Base-by-base conservation (phyloP, 306 rosid species). In the Dryas drummondii region DNA sequence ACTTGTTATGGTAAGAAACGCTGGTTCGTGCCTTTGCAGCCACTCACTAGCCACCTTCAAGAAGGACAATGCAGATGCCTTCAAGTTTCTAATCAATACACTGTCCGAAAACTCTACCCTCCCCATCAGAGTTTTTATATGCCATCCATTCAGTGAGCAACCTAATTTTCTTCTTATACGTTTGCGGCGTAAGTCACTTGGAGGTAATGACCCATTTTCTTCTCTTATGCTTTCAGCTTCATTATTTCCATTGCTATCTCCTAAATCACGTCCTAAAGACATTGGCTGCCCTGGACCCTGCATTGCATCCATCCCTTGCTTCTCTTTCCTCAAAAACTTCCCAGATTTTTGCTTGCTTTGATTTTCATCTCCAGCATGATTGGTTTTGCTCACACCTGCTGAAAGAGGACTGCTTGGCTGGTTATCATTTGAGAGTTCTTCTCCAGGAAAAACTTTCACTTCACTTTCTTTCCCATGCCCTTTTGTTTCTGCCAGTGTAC, bases 391-490 rank as follows among this genome's bases (percentile, higher is more conserved):
- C 19, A 64, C 70, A 69, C 66, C 70, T 75, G 74, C 87, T 9
- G 82, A 82, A 78, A 51, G 50, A 63, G 82, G 68, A 76, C 79
- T 75, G 37, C 77, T 55, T 11, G 78, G 85, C 48, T 81, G 86
- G 50, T 76, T 82, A 2, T 81, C 85, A 65, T 83, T 78, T 4
- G 81, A 79, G 16, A 86, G 70, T 72, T 80, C 96, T 64, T 90
- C 99, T 26, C 93, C 86, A 7, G 84, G 90, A 68, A 80, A 87
- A 57, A 79, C 89, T 80, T 92, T 92, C 54, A 58, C 85, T 46
- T 84, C 84, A 64, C 73, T 82, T 67, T 79, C 84, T 77, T 87
- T 84, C 55, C 76, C 85, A 65, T 82, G 78, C 51, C 83, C 87
- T 59, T 86, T 87, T 54, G 19, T 76, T 48, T 80, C 85, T 14